These are phyloP conservation scores for Phyllosticta ampelicida DNA, from an alignment of 2,329 filamentous ascomycete genomes.

Conservation along the genomic window DNA sequence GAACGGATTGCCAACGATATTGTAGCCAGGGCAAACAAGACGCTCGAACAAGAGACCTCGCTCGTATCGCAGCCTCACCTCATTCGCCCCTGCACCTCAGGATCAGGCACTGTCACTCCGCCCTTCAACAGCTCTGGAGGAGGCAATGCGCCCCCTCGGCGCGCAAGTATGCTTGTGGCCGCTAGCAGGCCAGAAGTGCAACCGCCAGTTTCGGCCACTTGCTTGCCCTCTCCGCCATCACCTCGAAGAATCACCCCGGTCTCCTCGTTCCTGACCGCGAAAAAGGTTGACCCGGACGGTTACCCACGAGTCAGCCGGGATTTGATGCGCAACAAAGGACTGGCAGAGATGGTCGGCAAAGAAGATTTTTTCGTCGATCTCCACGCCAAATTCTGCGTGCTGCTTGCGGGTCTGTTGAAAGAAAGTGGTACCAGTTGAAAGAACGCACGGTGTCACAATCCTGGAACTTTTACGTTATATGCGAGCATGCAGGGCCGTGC, in stretches of 20 bases:
- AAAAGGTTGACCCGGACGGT: constrained; percentile 45
- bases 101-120: constrained; percentile 18
- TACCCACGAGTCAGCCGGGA: constrained; percentile 42
- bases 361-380: constrained; percentile 49
- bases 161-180: constrained; percentile 4
- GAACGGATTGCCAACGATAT: constrained; percentile 44
- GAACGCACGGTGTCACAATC: neutral
- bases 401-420: constrained; percentile 29
- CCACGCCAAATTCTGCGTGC: constrained; percentile 40
- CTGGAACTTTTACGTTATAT: constrained; percentile 8
- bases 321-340: constrained; percentile 41
- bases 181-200: constrained; percentile 1
- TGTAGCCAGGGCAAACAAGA: constrained; percentile 31
- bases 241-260: constrained; percentile 42
- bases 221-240: constrained; percentile 21
- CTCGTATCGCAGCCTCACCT: constrained; percentile 14
- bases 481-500: constrained; percentile 4
- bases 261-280: constrained; percentile 48
- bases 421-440: constrained; percentile 21
- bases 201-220: neutral
- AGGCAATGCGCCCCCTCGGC: constrained; percentile 13
- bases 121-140: constrained; percentile 17
- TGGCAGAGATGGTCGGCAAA: constrained; percentile 49
- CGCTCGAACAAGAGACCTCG: constrained; percentile 26
- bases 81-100: constrained; percentile 21